Conservation (phyloP, 2,329 filamentous ascomycete genomes). For the Cladosporium cucumerinum region DNA sequence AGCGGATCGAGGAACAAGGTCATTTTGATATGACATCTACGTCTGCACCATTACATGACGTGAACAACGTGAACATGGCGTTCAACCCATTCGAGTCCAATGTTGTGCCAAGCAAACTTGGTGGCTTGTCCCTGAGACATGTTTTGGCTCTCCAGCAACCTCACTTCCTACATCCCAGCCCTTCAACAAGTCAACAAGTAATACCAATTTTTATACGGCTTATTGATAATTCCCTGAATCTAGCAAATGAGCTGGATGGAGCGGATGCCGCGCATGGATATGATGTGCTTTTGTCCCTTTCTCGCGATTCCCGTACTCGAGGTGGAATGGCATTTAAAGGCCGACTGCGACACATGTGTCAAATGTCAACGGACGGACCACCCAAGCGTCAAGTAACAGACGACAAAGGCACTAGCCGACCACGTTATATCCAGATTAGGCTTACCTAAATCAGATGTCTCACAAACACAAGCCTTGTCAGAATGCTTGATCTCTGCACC, state of each 20-base stretch:
- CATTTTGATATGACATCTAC: background rate
- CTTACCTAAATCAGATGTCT: background rate
- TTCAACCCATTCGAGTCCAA: background rate
- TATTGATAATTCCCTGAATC: too few relatives aligned
- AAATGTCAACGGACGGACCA: background rate
- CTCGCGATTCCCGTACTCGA: background rate
- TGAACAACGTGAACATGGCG: background rate
- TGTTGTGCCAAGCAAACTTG: constrained; percentile 1
- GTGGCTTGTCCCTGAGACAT: constrained; percentile 7
- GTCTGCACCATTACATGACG: background rate
- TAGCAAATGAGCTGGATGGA: background rate
- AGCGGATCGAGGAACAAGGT: background rate
- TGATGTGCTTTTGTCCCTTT: background rate
- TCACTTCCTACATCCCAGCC: constrained; percentile 1
- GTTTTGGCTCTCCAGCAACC: constrained; percentile 12
- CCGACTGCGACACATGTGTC: background rate
- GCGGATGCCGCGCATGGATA: background rate
- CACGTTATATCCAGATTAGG: background rate
- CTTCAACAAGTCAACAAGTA: background rate
- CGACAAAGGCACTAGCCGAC: background rate
- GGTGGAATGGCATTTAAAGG: background rate
- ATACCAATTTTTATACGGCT: background rate
- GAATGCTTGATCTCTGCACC: constrained; percentile 7
- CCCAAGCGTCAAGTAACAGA: background rate
- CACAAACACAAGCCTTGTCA: background rate